A percentile compares a stretch with the other conserved stretches of the same genome.
phyloP scores from a whole-genome alignment of 225 moss, liverwort and hornwort genomes.

The Straminergon stramineum region DNA sequence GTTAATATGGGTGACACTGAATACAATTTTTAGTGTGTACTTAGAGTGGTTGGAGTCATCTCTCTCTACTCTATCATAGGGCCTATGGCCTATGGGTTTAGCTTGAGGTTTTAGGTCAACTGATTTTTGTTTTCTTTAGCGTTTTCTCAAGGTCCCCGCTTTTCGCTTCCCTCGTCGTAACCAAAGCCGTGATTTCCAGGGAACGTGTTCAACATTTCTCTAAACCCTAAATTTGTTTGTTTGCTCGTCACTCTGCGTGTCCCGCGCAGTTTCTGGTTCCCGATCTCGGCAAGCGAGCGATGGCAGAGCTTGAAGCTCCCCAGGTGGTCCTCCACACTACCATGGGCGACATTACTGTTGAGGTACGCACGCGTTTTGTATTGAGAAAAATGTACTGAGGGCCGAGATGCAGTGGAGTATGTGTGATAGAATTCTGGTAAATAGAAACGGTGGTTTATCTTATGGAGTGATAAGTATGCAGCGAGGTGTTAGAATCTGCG shows the following conservation, averaged over 20 bases:
- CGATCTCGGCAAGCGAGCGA: conserved; percentile 10
- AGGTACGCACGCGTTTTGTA: not conserved
- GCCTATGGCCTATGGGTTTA: not conserved
- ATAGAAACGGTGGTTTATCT: not conserved
- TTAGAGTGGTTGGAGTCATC: not conserved
- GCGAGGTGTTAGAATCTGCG: not conserved
- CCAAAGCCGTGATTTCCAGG: not conserved
- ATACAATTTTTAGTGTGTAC: not conserved
- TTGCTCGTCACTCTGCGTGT: not conserved
- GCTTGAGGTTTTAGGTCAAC: not conserved
- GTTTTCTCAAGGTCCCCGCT: not conserved
- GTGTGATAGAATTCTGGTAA: not conserved
- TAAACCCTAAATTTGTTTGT: not conserved
- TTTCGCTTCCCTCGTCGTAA: not conserved
- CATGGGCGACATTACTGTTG: conserved; percentile 45
- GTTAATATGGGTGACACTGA: not conserved
- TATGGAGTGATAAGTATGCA: not conserved
- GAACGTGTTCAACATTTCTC: not conserved
- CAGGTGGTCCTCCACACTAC: conserved; percentile 51
- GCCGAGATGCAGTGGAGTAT: not conserved
- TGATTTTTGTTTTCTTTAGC: not conserved
- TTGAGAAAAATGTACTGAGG: not conserved
- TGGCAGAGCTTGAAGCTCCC: conserved; percentile 27
- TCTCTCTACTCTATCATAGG: not conserved
- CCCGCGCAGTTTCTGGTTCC: not conserved